Evolutionary conservation across 352 stramenopile genomes (phyloP), one percentile per base, ranked within the genome.

Genomic region (Pseudoperonospora humuli): DNA sequence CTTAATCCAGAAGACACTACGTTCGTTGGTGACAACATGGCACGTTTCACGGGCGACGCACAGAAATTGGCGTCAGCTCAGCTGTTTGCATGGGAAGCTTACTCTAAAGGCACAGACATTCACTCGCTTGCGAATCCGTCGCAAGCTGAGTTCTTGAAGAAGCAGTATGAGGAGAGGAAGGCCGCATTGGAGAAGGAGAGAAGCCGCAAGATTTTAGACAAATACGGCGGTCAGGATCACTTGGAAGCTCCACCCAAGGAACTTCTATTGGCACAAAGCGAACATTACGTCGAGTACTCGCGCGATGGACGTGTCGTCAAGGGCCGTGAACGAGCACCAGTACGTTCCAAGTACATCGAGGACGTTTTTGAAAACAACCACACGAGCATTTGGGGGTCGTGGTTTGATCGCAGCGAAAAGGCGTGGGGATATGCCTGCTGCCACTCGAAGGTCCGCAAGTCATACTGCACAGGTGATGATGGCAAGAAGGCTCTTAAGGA

Each of bases 361-460:
- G 94, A 99, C 58, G 75, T 96, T 26, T 83, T 92, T 19, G 75
- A 92, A 39, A 97, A 97, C 63, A 98, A 98, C 59, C 97, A 99
- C 61, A 95, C 75, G 6, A 80, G 67, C 13, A 86, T 99, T 8
- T 99, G 95, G 95, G 97, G 97, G 15, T 98, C 85, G 21, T 99
- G 94, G 67, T 99, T 98, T 70, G 95, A 98, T 60, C 77, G 77
- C 6, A 73, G 73, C 9, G 87, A 90, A 13, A 94, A 89, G 60
- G 52, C 67, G n/a, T 99, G 96, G 97, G 97, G 97, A 3, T 99
- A 98, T 68, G 80, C 69, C 13, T 98, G 96, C 64, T 97, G 96
- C 66, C 95, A 98, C 61, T 97, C 86, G 1, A 90, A 88, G 37
- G 76, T 97, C 6, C 78, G 78, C 52, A 97, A 96, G 47, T 96